These are phyloP conservation scores for Orbilia oligospora DNA, from an alignment of 2,329 filamentous ascomycete species.

Conservation along the genomic window DNA sequence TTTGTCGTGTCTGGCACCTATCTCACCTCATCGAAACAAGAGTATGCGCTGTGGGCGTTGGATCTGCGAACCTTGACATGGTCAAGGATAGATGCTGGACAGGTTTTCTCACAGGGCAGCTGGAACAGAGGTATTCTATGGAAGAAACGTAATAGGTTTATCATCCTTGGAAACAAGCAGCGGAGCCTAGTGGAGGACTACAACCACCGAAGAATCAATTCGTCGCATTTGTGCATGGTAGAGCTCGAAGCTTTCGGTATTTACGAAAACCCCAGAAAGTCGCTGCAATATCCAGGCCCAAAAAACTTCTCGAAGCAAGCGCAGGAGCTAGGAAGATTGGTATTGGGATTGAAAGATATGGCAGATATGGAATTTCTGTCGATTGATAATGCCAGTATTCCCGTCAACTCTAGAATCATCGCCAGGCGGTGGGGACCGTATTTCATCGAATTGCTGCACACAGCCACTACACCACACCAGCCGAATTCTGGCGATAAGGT, in stretches of 20 bases:
- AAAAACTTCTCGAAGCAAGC: conserved; percentile 80
- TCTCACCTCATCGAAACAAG: conserved; percentile 96
- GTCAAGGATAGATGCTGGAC: conserved; percentile 95
- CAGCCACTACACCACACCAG: conserved; percentile 73
- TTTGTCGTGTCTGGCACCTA: conserved; percentile 99
- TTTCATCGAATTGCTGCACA: conserved; percentile 87
- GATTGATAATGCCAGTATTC: conserved; percentile 89
- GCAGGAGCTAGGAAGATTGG: conserved; percentile 86
- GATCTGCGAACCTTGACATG: conserved; percentile 90
- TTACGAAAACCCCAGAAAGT: conserved; percentile 87
- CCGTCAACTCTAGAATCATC: conserved; percentile 91
- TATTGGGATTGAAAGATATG: conserved; percentile 84
- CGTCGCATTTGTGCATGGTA: conserved; percentile 95
- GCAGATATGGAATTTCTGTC: conserved; percentile 97
- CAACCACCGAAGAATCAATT: conserved; percentile 97
- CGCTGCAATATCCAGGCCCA: conserved; percentile 61
- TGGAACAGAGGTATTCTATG: conserved; percentile 97
- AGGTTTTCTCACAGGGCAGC: conserved; percentile 94
- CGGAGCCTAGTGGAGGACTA: conserved; percentile 96
- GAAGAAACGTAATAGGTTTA: conserved; percentile 93
- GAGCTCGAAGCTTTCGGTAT: conserved; percentile 97
- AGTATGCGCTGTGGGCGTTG: conserved; percentile 96
- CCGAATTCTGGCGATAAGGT: conserved; percentile 34
- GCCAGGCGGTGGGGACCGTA: conserved; percentile 93
- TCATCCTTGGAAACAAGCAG: conserved; percentile 93